phyloP scores from a whole-genome alignment of 805 yeast genomes.

The Vanderwaltozyma yarrowii region DNA sequence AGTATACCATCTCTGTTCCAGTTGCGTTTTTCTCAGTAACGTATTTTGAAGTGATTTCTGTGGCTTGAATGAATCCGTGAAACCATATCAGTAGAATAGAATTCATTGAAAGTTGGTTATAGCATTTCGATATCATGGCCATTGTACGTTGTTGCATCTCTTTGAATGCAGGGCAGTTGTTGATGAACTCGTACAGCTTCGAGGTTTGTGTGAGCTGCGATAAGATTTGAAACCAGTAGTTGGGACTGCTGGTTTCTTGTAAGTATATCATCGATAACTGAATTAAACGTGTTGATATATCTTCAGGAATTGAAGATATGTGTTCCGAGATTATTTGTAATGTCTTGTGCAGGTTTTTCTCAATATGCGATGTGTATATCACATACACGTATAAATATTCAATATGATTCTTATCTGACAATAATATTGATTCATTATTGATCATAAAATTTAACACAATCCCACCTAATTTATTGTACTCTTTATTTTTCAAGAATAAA shows the following conservation, averaged over 20 bases:
- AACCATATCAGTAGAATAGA: neutral
- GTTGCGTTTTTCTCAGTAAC: neutral
- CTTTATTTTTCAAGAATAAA: constrained; percentile 6
- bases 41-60: neutral
- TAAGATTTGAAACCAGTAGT: constrained; percentile 12
- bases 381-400: constrained; percentile 4
- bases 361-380: constrained; percentile 14
- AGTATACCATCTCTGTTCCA: neutral
- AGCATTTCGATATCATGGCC: neutral
- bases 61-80: neutral
- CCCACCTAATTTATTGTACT: constrained; percentile 9
- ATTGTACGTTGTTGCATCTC: constrained; percentile 9
- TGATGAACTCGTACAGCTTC: constrained; percentile 7
- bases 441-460: constrained; percentile 11
- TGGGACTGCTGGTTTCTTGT: constrained; percentile 1
- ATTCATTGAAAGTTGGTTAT: neutral
- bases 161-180: constrained; percentile 6
- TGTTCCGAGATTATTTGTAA: neutral
- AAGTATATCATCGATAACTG: constrained; percentile 3
- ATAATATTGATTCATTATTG: too few species aligned
- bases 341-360: constrained; percentile 8
- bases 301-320: neutral
- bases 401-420: too few species aligned
- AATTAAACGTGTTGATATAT: neutral
- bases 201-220: neutral